Percentiles rank a stretch among this genome's conserved stretches.
Evolutionary conservation across 768 basidiomycete species (phyloP).

Genomic region (Lentinula raphanica): DNA sequence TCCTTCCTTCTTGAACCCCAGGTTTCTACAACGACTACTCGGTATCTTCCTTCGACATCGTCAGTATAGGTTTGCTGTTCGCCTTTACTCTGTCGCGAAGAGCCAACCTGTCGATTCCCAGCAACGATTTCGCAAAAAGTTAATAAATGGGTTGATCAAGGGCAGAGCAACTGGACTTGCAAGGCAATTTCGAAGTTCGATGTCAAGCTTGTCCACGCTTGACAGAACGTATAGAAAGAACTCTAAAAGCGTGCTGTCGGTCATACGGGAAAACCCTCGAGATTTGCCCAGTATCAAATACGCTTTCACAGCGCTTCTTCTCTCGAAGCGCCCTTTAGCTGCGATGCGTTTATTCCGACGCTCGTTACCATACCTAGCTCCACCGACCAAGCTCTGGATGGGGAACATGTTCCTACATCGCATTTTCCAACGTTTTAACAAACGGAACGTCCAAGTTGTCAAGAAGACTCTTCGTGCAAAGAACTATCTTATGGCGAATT

Average conservation of each 20-base stretch:
- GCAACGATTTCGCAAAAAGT: constrained; percentile 26
- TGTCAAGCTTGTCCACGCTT: constrained; percentile 12
- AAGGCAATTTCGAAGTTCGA: constrained; percentile 6
- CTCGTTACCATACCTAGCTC: constrained; percentile 23
- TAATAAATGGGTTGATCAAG: constrained; percentile 23
- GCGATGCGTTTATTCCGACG: constrained; percentile 38
- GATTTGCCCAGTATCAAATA: constrained; percentile 24
- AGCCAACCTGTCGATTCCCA: constrained; percentile 16
- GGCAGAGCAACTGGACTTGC: constrained; percentile 28
- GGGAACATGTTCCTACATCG: constrained; percentile 58
- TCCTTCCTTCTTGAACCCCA: constrained; percentile 34
- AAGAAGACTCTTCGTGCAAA: constrained; percentile 26
- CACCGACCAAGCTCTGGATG: constrained; percentile 32
- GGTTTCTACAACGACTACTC: constrained; percentile 34
- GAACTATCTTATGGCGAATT: constrained; percentile 34
- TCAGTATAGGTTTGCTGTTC: constrained; percentile 30
- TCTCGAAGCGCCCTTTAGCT: constrained; percentile 35
- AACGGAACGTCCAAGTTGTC: constrained; percentile 37
- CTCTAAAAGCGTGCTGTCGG: constrained; percentile 17
- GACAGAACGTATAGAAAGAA: constrained; percentile 15
- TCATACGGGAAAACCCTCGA: constrained; percentile 20
- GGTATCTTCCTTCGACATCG: constrained; percentile 35
- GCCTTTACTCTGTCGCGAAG: constrained; percentile 21
- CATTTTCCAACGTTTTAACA: constrained; percentile 23
- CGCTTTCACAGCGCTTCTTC: constrained; percentile 34